Conservation (phyloP, 106 monocot genomes). For the Allium fistulosum region DNA sequence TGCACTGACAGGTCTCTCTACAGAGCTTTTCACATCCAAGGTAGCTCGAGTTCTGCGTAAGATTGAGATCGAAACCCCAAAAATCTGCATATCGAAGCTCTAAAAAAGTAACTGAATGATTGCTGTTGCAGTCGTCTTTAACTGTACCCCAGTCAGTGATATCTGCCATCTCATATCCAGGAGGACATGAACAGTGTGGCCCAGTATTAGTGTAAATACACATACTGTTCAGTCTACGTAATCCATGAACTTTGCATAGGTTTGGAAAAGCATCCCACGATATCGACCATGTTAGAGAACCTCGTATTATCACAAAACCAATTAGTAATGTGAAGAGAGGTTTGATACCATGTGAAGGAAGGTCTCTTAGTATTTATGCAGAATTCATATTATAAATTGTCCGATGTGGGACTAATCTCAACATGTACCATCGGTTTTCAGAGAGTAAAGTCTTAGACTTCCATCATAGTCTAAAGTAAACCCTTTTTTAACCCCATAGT, state of each 20-base stretch:
- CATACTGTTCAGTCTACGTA: constrained; percentile 19
- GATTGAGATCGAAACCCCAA: constrained; percentile 1
- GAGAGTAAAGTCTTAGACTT: constrained; percentile 25
- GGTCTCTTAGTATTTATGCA: no score
- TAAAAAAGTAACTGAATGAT: neutral
- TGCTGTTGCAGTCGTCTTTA: neutral
- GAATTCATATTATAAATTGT: no score
- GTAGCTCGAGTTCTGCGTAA: neutral
- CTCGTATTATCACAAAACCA: no score
- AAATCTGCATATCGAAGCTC: constrained; percentile 5
- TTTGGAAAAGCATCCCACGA: constrained; percentile 16
- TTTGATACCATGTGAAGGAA: no score
- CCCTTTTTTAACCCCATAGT: constrained; percentile 1
- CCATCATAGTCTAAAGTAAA: constrained; percentile 36
- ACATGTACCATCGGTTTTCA: constrained; percentile 2
- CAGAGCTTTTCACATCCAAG: constrained; percentile 5
- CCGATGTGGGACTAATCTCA: no score
- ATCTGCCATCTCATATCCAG: constrained; percentile 19
- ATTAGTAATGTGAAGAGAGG: no score
- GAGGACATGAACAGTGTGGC: constrained; percentile 18
- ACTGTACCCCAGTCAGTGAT: constrained; percentile 15
- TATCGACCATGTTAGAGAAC: no score
- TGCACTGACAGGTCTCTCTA: constrained; percentile 1
- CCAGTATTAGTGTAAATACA: constrained; percentile 11
- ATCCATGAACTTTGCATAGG: constrained; percentile 20